Evolutionary conservation across 164 flowering plant species (phyloP), one percentile per base, ranked within the genome.

Genomic region (Magnolia kwangsiensis): DNA sequence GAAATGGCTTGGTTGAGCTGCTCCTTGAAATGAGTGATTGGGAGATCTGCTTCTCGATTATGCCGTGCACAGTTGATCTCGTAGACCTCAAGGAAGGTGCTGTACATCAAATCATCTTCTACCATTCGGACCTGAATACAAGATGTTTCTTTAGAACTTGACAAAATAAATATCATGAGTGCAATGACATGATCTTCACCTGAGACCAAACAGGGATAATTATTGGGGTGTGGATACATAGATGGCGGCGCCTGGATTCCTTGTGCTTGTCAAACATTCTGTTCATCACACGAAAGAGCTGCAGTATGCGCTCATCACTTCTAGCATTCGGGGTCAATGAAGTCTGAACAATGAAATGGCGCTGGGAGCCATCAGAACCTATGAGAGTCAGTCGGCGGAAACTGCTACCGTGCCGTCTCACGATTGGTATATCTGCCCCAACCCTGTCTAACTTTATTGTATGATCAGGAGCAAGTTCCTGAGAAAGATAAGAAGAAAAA

Each of bases 191-290:
- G 59, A 50, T n/a, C 51, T 45, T 69, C 78, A 96, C 99, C 98
- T 96, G 99, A 29, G 99, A 94, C 98, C 98, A 96, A 83, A 96
- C 98, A 75, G 99, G 99, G 63, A 96, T 96, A 27, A 96, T 96
- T 51, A 91, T 94, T 64, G 99, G 99, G 2, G 99, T 91, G 85
- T 96, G 98, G 77, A 96, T 88, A 82, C 82, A 85, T 68, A 96
- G 85, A 81, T 94, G 94, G 63, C 27, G 27, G 27, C 27, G 31
- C 67, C 67, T 65, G 24, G 67, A 65, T 24, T 24, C 27, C 27
- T 24, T 24, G 27, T 24, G 27, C 86, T 93, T 96, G 83, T 94
- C 99, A 83, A 96, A 96, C 97, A 96, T 96, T 69, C 88, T 88
- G 84, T 96, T 96, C 96, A 96, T 86, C 27, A 94, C 91, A 68